Evolutionary conservation across 768 basidiomycete species (phyloP), one percentile per base, ranked within the genome.

Genomic region (Tylopilus balloui): DNA sequence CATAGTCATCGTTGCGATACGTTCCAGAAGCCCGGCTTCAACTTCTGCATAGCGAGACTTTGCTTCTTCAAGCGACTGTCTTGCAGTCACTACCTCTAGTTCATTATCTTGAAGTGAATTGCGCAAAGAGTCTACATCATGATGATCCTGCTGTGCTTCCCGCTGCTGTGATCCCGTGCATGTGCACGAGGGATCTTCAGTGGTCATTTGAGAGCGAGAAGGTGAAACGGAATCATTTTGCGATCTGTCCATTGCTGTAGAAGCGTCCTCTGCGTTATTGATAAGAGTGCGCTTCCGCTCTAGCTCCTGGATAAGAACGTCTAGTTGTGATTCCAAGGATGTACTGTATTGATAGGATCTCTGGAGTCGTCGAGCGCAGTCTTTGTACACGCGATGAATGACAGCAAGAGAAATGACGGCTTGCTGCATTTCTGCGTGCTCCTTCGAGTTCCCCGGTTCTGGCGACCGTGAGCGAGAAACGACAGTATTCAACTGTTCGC

Each of bases 61-160:
- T n/a, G 63, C 59, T 9, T 70, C 68, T 27, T 65, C 58, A 35
- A 71, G 62, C 8, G 62, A 60, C 13, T 61, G 62, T 49, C 64
- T 68, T 11, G 73, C 60, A 28, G 69, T 62, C 32, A 68, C 63
- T 25, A 78, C 51, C 17, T 72, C 63, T 38, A 58, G 61, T 34
- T 62, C 62, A 25, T 61, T 67, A 25, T 70, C 62, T 9, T 63
- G 58, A n/a, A 78, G 64, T 32, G 62, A 73, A 15, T 58, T 55
- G 42, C 70, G 70, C 20, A 79, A 48, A 19, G 68, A 58, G 39
- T 76, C 73, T 45, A 66, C 60, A 29, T 68, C 60, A 44, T 62
- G 42, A 20, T 24, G 37, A 40, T 51, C 21, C 19, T 48, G 48
- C 13, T 36, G 34, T 4, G 24, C 41, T 23, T 48, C 40, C 13